phyloP scores from a whole-genome alignment of 1,284 basidiomycete species.

The Rhodotorula sp. region DNA sequence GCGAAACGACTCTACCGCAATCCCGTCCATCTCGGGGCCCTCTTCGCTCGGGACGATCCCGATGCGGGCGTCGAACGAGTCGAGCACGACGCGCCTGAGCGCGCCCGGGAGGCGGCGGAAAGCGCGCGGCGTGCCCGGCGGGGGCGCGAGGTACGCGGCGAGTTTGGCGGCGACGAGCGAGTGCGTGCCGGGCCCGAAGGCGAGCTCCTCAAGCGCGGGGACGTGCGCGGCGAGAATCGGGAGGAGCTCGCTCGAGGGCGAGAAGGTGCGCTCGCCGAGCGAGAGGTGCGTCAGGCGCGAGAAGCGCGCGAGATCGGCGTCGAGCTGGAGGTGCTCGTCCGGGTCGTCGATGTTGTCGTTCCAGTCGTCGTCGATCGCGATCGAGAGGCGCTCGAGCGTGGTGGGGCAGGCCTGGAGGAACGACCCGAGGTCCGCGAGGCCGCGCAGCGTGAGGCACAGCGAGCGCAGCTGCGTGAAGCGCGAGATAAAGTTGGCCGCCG shows the following conservation, averaged over 20 bases:
- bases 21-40: too few relatives aligned
- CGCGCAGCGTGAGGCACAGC: background rate
- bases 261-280: background rate
- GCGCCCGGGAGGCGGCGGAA: background rate
- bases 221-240: background rate
- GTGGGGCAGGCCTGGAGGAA: background rate
- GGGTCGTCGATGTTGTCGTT: background rate
- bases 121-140: too few relatives aligned
- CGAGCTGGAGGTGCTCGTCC: background rate
- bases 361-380: background rate
- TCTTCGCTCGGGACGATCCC: background rate
- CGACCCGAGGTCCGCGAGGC: background rate
- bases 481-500: background rate
- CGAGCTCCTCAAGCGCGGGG: background rate
- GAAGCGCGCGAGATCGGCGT: conserved; percentile 2
- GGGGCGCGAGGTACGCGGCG: background rate
- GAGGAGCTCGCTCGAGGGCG: background rate
- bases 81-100: background rate
- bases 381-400: background rate
- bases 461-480: background rate
- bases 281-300: background rate
- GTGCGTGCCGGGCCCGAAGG: background rate
- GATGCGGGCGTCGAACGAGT: background rate
- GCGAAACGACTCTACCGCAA: background rate
- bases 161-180: background rate